phyloP scores from a whole-genome alignment of 257 asterid species.

The Gardenia jasminoides region DNA sequence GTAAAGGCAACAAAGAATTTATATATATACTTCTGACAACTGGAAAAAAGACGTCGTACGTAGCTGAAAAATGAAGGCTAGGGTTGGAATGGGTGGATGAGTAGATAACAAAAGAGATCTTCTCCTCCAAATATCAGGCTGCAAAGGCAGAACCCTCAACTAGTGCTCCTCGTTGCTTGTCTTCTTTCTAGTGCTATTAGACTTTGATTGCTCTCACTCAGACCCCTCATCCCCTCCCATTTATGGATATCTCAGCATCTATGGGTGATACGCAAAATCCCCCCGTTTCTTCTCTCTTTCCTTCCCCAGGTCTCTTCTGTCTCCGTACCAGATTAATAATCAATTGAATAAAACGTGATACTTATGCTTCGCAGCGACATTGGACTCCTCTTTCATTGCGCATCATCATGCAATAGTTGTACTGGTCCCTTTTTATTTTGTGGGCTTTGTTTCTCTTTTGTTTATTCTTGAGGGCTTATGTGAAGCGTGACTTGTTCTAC shows the following conservation, averaged over 20 bases:
- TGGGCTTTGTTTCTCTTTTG: background rate
- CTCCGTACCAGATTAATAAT: background rate
- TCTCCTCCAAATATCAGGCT: constrained; percentile 30
- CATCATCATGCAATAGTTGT: background rate
- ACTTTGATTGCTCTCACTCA: background rate
- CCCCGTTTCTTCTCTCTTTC: constrained; percentile 14
- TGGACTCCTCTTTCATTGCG: background rate
- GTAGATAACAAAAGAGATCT: constrained; percentile 38
- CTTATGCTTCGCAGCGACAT: background rate
- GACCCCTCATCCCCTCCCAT: background rate
- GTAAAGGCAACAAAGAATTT: background rate
- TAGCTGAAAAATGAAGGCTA: constrained; percentile 19
- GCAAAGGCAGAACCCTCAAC: constrained; percentile 17
- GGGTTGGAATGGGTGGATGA: background rate
- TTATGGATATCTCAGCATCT: background rate
- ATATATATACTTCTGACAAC: background rate
- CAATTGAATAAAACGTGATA: constrained; percentile 7
- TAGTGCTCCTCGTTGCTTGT: constrained; percentile 26
- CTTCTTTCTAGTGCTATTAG: background rate
- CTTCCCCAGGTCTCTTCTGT: background rate
- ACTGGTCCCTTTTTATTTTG: background rate
- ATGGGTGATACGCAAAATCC: background rate
- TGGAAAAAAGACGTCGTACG: background rate
- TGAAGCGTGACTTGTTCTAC: background rate
- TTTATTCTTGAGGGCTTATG: background rate